Evolutionary conservation across 2,329 filamentous ascomycete species (phyloP).

Genomic region (Aspergillus jensenii): DNA sequence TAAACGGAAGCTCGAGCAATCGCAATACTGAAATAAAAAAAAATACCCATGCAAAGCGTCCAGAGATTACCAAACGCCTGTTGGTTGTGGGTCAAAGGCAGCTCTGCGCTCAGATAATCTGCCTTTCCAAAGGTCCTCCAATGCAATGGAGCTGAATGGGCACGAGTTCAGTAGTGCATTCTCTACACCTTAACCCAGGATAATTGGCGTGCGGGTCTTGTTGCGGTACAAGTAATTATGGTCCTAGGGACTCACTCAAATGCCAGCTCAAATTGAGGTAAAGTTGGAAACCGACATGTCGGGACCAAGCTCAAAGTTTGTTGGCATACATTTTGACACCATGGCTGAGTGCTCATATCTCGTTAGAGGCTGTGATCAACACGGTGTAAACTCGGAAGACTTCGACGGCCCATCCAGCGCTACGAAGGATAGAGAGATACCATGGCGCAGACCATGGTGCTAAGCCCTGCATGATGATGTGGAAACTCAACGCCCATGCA

Average conservation of each 20-base stretch:
- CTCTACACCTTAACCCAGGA: neutral
- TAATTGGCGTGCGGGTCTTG: neutral
- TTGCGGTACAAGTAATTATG: neutral
- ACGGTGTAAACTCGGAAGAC: neutral
- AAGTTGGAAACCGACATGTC: neutral
- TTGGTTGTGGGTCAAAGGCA: neutral
- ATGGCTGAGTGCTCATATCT: neutral
- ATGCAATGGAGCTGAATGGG: neutral
- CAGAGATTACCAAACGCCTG: neutral
- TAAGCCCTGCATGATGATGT: conserved; percentile 13
- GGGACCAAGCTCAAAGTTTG: neutral
- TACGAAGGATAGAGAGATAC: neutral
- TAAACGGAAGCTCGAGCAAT: neutral
- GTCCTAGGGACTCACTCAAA: neutral
- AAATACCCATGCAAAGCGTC: neutral
- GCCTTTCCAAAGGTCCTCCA: conserved; percentile 2
- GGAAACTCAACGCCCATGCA: conserved; percentile 9
- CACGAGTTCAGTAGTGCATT: neutral
- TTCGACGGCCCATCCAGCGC: neutral
- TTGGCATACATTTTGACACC: neutral
- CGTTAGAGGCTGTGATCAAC: neutral
- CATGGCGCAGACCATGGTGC: neutral
- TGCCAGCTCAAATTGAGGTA: neutral
- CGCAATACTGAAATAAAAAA: neutral
- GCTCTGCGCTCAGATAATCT: conserved; percentile 1